These are phyloP conservation scores for Cladosporium velox DNA, from an alignment of 2,329 filamentous ascomycete genomes.

Conservation along the genomic window DNA sequence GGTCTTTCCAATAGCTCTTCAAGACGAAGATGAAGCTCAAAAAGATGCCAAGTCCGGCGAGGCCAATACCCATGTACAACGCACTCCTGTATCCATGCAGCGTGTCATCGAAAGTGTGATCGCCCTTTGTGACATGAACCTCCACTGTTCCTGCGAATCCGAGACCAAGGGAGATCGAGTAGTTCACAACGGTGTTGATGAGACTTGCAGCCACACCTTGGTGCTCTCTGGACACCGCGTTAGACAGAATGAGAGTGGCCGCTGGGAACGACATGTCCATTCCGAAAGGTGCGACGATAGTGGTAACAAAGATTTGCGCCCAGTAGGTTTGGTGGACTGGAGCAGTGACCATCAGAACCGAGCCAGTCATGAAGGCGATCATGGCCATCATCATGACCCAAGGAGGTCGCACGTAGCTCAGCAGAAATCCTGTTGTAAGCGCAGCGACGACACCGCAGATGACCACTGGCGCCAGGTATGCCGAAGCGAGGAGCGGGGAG, in stretches of 20 bases:
- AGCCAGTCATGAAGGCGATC: slow-evolving; percentile 46
- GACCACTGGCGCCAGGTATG: slow-evolving; percentile 38
- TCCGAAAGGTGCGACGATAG: slow-evolving; percentile 55
- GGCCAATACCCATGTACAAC: slow-evolving; percentile 44
- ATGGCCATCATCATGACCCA: slow-evolving; percentile 43
- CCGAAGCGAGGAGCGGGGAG: slow-evolving; percentile 38
- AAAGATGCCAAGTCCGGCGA: slow-evolving; percentile 34
- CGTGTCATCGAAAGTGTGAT: slow-evolving; percentile 36
- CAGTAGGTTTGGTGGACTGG: slow-evolving; percentile 63
- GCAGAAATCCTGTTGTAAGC: slow-evolving; percentile 40
- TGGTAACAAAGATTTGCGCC: slow-evolving; percentile 61
- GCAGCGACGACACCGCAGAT: slow-evolving; percentile 41
- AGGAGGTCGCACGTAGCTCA: slow-evolving; percentile 40
- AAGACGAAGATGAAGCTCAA: slow-evolving; percentile 33
- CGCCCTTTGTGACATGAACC: slow-evolving; percentile 47
- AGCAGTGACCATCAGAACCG: slow-evolving; percentile 46
- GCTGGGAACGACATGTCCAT: slow-evolving; percentile 70
- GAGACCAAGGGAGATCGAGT: slow-evolving; percentile 65
- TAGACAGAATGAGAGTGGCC: slow-evolving; percentile 61
- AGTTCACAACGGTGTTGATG: slow-evolving; percentile 68
- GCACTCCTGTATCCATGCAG: slow-evolving; percentile 45
- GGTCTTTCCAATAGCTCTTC: slow-evolving; percentile 24
- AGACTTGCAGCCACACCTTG: slow-evolving; percentile 58
- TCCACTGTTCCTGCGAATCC: slow-evolving; percentile 68
- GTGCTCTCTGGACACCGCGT: slow-evolving; percentile 49